Conservation (phyloP, 2,329 filamentous ascomycete species). For the Colletotrichum sp. region DNA sequence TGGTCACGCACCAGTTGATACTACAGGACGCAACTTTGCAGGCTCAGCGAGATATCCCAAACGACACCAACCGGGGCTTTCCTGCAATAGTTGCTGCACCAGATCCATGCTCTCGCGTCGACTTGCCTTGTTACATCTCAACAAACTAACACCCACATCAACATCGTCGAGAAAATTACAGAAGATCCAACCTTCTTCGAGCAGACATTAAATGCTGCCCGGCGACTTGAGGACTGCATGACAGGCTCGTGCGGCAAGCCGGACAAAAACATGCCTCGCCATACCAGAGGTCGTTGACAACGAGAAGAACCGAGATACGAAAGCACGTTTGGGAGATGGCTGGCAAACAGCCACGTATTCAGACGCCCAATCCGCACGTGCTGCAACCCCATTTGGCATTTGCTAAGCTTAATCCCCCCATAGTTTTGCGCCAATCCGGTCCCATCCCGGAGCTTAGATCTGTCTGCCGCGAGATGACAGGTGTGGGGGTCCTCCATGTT, state of each 20-base stretch:
- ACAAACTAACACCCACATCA: not conserved
- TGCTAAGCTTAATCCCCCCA: conserved; percentile 19
- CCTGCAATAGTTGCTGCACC: not conserved
- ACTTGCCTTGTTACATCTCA: not conserved
- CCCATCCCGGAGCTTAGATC: conserved; percentile 19
- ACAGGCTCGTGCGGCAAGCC: not conserved
- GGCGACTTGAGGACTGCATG: not conserved
- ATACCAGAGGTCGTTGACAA: not conserved
- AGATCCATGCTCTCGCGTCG: not conserved
- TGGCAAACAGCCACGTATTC: conserved; percentile 8
- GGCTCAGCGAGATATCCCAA: not conserved
- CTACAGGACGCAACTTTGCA: not conserved
- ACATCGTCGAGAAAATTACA: not conserved
- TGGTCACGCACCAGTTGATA: not conserved
- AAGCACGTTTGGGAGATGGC: not conserved
- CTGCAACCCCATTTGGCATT: conserved; percentile 12
- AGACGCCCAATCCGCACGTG: not conserved
- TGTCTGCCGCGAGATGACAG: conserved; percentile 21
- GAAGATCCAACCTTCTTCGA: not conserved
- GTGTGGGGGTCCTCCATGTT: conserved; percentile 13
- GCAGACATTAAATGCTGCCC: not conserved
- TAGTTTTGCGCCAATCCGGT: conserved; percentile 16
- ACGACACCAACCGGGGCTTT: not conserved
- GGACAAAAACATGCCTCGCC: not conserved
- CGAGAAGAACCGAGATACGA: not conserved